These are phyloP conservation scores for Citeromyces siamensis DNA, from an alignment of 1,139 yeast genomes.

Conservation along the genomic window DNA sequence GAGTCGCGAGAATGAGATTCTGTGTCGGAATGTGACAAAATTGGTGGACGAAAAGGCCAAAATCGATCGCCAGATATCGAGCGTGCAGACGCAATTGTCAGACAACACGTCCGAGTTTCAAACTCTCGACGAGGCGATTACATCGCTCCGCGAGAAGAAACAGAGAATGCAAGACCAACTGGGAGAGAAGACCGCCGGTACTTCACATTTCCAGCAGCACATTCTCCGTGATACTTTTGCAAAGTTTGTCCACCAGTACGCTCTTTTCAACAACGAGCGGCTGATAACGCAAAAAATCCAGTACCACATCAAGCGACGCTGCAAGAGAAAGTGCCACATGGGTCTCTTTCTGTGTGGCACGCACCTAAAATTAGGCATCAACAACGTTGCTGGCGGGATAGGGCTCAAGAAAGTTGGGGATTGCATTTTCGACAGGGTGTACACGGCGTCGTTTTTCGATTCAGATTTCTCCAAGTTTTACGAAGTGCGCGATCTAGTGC, in stretches of 20 bases:
- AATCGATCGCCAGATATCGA: background rate
- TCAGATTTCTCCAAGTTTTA: background rate
- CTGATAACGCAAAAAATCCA: background rate
- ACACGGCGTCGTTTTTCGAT: background rate
- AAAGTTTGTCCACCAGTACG: background rate
- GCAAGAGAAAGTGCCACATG: background rate
- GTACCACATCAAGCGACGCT: slow-evolving; percentile 2
- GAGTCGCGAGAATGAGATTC: background rate
- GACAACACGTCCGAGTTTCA: slow-evolving; percentile 1
- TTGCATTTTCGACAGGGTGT: background rate
- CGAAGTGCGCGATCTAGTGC: background rate
- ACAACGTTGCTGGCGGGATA: background rate
- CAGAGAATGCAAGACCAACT: background rate
- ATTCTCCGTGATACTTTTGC: background rate
- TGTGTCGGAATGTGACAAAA: background rate
- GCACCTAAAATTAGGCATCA: background rate
- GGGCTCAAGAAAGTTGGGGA: background rate
- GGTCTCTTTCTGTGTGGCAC: background rate
- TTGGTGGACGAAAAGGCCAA: background rate
- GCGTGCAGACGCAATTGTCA: background rate
- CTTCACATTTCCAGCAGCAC: background rate
- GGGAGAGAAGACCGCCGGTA: background rate
- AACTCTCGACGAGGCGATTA: slow-evolving; percentile 1
- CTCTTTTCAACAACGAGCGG: slow-evolving; percentile 1
- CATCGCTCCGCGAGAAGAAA: background rate